These are phyloP conservation scores for Fusarium sp. DNA, from an alignment of 2,329 filamentous ascomycete species.

Conservation along the genomic window DNA sequence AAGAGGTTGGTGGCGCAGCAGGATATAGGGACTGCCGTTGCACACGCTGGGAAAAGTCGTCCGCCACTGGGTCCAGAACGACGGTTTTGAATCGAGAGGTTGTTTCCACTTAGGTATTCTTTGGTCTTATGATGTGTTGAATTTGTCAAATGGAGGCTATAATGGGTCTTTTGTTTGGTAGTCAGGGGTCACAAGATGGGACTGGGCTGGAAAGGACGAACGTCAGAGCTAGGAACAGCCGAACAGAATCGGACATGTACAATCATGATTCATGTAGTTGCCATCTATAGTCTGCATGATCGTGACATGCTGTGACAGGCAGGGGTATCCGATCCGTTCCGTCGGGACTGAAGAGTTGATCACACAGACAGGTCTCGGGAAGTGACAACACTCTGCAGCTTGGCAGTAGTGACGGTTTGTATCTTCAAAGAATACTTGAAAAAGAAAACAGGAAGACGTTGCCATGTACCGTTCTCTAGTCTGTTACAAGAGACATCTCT, in stretches of 20 bases:
- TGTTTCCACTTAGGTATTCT: slow-evolving; percentile 19
- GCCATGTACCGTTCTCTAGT: background rate
- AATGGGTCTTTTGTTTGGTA: background rate
- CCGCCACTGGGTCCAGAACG: slow-evolving; percentile 22
- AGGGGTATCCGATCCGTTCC: slow-evolving; percentile 8
- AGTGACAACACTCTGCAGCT: background rate
- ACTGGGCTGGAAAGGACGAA: background rate
- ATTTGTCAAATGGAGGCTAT: background rate
- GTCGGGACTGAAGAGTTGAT: background rate
- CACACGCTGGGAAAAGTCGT: background rate
- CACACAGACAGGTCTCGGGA: slow-evolving; percentile 2
- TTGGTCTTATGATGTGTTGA: slow-evolving; percentile 10
- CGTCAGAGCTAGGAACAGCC: background rate
- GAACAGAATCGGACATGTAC: slow-evolving; percentile 5
- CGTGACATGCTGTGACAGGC: slow-evolving; percentile 17
- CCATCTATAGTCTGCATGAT: background rate
- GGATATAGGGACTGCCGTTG: slow-evolving; percentile 5
- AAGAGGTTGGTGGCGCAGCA: slow-evolving; percentile 7
- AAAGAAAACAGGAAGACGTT: background rate
- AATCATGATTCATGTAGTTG: slow-evolving; percentile 8
- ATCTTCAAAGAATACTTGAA: rapidly evolving
- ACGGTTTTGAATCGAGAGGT: background rate
- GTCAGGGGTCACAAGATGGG: background rate
- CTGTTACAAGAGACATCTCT: background rate
- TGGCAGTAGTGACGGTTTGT: background rate